Conservation (phyloP, 345 rosid species). For the Eucalyptus cladocalyx region DNA sequence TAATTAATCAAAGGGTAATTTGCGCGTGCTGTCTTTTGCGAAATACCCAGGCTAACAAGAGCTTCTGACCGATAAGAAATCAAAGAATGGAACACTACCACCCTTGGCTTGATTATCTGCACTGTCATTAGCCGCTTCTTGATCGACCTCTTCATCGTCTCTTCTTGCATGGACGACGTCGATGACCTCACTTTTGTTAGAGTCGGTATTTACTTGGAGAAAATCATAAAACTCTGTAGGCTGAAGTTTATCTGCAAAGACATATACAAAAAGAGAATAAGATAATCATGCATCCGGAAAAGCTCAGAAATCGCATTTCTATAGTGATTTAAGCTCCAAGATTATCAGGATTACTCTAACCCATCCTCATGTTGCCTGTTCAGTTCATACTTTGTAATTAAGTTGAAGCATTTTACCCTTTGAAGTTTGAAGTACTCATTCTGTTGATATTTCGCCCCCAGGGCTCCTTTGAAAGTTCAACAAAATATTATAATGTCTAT, state of each 20-base stretch:
- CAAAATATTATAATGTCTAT: not conserved
- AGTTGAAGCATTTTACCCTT: not conserved
- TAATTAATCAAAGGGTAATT: not conserved
- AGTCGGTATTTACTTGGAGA: slow-evolving; percentile 1
- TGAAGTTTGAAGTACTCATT: not conserved
- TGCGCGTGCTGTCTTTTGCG: not conserved
- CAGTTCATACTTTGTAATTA: not conserved
- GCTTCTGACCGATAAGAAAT: slow-evolving; percentile 2
- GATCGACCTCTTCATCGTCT: slow-evolving; percentile 6
- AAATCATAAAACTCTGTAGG: slow-evolving; percentile 1
- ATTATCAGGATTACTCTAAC: not conserved
- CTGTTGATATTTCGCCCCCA: not conserved
- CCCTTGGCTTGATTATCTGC: not conserved
- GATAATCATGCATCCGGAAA: not conserved
- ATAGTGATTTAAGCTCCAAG: not conserved
- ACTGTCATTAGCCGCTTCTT: not conserved
- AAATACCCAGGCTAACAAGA: not conserved
- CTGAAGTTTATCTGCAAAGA: not conserved
- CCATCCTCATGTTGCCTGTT: not conserved
- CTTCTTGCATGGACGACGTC: not conserved
- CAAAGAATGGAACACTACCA: not conserved
- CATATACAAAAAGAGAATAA: not conserved
- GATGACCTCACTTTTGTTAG: not conserved
- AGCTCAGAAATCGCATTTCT: not conserved
- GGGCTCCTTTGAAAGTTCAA: not conserved